Evolutionary conservation across 2,329 filamentous ascomycete genomes (phyloP).

Genomic region (Talaromyces sp.): DNA sequence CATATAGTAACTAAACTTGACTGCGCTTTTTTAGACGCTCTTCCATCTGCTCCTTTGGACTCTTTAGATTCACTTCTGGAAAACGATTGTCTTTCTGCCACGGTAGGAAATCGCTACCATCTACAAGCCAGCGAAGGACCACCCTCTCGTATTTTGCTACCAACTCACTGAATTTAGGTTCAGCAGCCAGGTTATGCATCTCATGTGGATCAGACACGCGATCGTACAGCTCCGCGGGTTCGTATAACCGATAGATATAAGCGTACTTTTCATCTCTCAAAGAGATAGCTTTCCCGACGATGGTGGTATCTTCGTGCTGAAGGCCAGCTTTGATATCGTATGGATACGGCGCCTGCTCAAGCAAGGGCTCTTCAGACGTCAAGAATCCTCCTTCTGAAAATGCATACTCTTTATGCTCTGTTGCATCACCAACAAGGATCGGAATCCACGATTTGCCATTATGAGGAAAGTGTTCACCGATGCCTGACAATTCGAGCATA

Average conservation of each 20-base stretch:
- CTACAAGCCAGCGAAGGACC: constrained; percentile 40
- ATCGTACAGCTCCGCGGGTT: constrained; percentile 45
- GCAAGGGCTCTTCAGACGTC: constrained; percentile 43
- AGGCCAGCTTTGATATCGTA: constrained; percentile 48
- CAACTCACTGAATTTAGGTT: neutral
- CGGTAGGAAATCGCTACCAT: constrained; percentile 36
- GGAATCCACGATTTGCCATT: constrained; percentile 39
- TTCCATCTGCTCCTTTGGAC: constrained; percentile 20
- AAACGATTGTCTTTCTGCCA: constrained; percentile 36
- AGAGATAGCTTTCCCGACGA: constrained; percentile 44
- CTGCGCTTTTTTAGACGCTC: neutral
- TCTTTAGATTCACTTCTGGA: constrained; percentile 34
- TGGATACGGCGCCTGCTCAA: constrained; percentile 44
- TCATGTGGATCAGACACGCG: constrained; percentile 38
- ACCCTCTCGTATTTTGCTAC: constrained; percentile 27
- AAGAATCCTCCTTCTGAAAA: constrained; percentile 49
- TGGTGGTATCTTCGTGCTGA: constrained; percentile 44
- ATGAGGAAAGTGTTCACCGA: constrained; percentile 41
- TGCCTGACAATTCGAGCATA: constrained; percentile 38
- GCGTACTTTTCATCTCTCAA: constrained; percentile 31
- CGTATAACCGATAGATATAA: constrained; percentile 47
- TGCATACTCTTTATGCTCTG: constrained; percentile 36
- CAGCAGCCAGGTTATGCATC: constrained; percentile 19
- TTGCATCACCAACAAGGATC: constrained; percentile 22
- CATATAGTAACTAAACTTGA: neutral